Evolutionary conservation across 2,329 filamentous ascomycete genomes (phyloP).

Genomic region (Trichoderma arundinaceum): DNA sequence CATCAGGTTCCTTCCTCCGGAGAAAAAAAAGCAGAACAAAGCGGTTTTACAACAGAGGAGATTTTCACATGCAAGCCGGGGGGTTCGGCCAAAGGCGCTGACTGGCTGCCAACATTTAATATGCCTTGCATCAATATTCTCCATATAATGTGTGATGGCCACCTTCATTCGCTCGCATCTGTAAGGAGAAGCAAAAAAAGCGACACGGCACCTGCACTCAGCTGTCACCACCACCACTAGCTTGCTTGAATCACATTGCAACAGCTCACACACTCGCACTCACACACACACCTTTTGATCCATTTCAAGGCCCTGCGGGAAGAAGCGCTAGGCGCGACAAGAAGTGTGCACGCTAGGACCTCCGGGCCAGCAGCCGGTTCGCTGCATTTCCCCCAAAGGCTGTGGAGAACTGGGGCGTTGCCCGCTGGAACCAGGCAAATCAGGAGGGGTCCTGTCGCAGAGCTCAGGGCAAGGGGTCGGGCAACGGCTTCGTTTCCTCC

Average conservation of each 20-base stretch:
- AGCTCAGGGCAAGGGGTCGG: background rate
- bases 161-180: conserved; percentile 24
- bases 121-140: conserved; percentile 26
- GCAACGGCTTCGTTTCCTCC: conserved; percentile 3
- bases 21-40: background rate
- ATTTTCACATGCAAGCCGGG: conserved; percentile 24
- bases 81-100: background rate
- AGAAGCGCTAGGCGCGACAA: conserved; percentile 27
- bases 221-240: conserved; percentile 11
- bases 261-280: background rate
- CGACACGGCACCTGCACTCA: conserved; percentile 11
- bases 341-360: conserved; percentile 18
- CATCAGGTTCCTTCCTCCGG: background rate
- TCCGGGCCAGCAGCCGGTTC: conserved; percentile 22
- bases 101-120: conserved; percentile 6
- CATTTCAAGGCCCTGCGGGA: conserved; percentile 11
- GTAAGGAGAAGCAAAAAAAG: background rate
- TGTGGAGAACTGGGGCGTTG: background rate
- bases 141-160: conserved; percentile 13
- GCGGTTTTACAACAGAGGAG: background rate
- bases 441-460: background rate
- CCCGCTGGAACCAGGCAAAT: conserved; percentile 8
- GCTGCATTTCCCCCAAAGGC: background rate
- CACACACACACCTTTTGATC: conserved; percentile 3
- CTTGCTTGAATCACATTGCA: background rate